These are phyloP conservation scores for Solanum chacoense DNA, from an alignment of 305 asterid genomes.

Conservation along the genomic window DNA sequence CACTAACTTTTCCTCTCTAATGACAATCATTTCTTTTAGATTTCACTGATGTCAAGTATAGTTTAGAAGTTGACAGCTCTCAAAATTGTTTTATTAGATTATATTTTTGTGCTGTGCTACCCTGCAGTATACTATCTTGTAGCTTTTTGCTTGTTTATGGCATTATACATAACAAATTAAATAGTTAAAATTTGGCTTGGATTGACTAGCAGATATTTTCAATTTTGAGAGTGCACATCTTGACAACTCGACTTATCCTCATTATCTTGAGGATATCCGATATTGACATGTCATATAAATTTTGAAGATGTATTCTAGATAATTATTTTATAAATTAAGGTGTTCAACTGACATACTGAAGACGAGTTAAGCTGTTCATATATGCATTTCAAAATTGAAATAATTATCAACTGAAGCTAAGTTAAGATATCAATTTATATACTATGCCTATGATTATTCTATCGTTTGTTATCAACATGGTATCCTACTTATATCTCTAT, in stretches of 20 bases:
- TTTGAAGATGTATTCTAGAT: not conserved
- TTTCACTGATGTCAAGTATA: constrained; percentile 34
- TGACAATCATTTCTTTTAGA: constrained; percentile 21
- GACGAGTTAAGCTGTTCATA: not conserved
- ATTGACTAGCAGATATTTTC: not conserved
- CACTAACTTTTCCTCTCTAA: constrained; percentile 1
- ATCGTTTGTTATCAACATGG: not conserved
- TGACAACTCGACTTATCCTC: not conserved
- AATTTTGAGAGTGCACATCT: not conserved
- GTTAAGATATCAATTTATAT: not conserved
- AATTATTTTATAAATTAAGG: not conserved
- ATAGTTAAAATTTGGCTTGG: not conserved
- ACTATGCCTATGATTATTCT: not conserved
- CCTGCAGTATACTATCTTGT: not conserved
- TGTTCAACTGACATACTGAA: not conserved
- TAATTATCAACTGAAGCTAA: not conserved
- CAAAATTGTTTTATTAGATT: not conserved
- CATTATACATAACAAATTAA: not conserved
- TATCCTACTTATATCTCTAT: constrained; percentile 13
- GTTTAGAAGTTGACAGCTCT: constrained; percentile 32
- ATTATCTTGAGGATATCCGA: not conserved
- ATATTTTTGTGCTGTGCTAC: not conserved
- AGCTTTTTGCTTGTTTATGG: not conserved
- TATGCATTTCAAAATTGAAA: not conserved
- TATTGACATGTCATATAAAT: not conserved